Evolutionary conservation across 495 filamentous ascomycete species (phyloP).

Genomic region (Penicillium riverlandense): DNA sequence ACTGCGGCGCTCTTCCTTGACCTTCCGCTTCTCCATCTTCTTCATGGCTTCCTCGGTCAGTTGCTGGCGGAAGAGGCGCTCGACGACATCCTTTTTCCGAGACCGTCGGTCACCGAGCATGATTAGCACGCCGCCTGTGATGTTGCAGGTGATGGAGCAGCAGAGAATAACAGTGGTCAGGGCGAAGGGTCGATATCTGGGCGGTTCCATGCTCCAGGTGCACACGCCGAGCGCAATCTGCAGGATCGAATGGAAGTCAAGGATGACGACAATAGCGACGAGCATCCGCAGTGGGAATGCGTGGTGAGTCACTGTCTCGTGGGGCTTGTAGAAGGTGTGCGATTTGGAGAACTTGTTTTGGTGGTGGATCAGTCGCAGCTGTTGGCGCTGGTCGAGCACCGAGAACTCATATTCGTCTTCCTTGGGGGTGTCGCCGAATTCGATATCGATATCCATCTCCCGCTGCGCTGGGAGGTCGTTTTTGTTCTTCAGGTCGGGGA

Average conservation of each 20-base stretch:
- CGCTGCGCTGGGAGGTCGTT: conserved; percentile 58
- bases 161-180: conserved; percentile 73
- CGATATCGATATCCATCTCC: conserved; percentile 38
- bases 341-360: conserved; percentile 67
- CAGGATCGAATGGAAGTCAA: conserved; percentile 66
- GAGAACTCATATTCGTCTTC: conserved; percentile 44
- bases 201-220: conserved; percentile 65
- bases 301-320: conserved; percentile 72
- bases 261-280: conserved; percentile 62
- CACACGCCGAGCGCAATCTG: conserved; percentile 69
- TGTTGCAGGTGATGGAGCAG: conserved; percentile 66
- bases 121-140: conserved; percentile 63
- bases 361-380: conserved; percentile 59
- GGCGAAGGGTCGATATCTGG: conserved; percentile 50
- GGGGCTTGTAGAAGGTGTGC: conserved; percentile 80
- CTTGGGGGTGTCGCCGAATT: conserved; percentile 30
- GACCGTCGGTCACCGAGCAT: conserved; percentile 62
- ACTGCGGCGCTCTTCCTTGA: conserved; percentile 41
- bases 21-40: conserved; percentile 57
- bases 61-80: conserved; percentile 64
- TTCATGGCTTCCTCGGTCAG: conserved; percentile 66
- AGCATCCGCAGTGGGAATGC: conserved; percentile 68
- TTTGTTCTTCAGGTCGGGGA: conserved; percentile 59
- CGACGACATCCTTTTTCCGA: conserved; percentile 75
- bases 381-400: conserved; percentile 56